A percentile compares a stretch with the other conserved stretches of the same genome.
phyloP scores from a whole-genome alignment of 306 rosid genomes.

The Sindora glabra region DNA sequence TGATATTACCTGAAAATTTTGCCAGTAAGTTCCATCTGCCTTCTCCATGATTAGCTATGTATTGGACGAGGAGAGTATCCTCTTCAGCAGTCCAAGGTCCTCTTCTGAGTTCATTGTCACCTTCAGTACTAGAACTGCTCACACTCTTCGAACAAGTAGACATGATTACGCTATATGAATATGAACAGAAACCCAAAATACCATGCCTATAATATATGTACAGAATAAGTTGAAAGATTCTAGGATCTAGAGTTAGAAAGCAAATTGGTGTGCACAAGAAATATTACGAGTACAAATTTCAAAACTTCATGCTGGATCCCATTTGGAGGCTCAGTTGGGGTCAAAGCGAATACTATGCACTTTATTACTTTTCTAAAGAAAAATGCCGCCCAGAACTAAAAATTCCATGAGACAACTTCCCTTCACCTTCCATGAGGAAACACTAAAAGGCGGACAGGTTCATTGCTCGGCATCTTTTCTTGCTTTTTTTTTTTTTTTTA shows the following conservation, averaged over 20 bases:
- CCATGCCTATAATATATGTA: background rate
- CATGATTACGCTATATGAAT: slow-evolving; percentile 23
- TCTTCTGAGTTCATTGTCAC: slow-evolving; percentile 45
- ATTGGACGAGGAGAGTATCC: slow-evolving; percentile 47
- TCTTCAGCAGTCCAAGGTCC: slow-evolving; percentile 78
- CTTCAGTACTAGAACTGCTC: slow-evolving; percentile 34
- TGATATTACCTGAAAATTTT: slow-evolving; percentile 38
- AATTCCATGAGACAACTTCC: slow-evolving; percentile 34
- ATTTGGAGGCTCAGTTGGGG: background rate
- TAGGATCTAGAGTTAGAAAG: slow-evolving; percentile 11
- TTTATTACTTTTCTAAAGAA: slow-evolving; percentile 18
- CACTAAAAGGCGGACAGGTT: slow-evolving; percentile 10
- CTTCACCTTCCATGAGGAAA: slow-evolving; percentile 27
- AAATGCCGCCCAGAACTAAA: background rate
- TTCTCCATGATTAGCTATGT: slow-evolving; percentile 47
- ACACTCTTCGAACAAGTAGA: slow-evolving; percentile 33
- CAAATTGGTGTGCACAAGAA: slow-evolving; percentile 24
- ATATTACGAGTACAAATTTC: slow-evolving; percentile 3
- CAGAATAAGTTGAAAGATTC: background rate
- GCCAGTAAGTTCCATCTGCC: slow-evolving; percentile 77
- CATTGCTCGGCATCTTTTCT: slow-evolving; percentile 18
- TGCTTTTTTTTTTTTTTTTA: background rate
- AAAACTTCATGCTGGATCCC: background rate
- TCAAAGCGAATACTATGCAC: slow-evolving; percentile 13
- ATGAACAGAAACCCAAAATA: background rate